Base-by-base conservation (phyloP, 352 stramenopile species). In the Hyaloperonospora arabidopsidis region DNA sequence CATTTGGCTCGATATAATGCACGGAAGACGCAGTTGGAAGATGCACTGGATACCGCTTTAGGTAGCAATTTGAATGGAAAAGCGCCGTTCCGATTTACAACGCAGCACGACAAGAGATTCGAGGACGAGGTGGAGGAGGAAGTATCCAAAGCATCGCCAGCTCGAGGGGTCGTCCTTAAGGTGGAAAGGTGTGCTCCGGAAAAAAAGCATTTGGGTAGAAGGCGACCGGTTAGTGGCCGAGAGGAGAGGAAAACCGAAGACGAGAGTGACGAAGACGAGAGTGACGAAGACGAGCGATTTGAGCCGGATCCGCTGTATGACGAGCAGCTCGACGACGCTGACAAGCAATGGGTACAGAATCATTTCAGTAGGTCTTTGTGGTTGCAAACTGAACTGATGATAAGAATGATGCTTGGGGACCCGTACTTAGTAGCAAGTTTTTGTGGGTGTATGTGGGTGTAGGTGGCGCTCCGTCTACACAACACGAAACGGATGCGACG, bases 341-440 rank as follows among this genome's bases (percentile, higher is more conserved):
- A 89, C 32, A 74, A 83, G 67, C 71, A 86, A 13, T 89, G 76
- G 76, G 76, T 89, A 28, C 64, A 82, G 35, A 67, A 44, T n/a
- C 78, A 87, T 23, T 61, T 87, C n/a, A 61, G 79, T 84, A 60
- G 45, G 71, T 66, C 8, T 32, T 32, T 32, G 25, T 8, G 4
- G 25, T 8, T 32, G 25, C n/a, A n/a, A n/a, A n/a, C n/a, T n/a
- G n/a, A n/a, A 32, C 8, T 4, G 25, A 0, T 32, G 25, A 32
- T 4, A 15, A 4, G 35, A 18, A 41, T 15, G n/a, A 41, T 5
- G n/a, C 5, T 15, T 5, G 45, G 35, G 1, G 17, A 35, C 13
- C 21, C 32, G 17, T 34, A 28, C 50, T 59, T 43, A 60, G 17
- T 35, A 18, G 36, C 5, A 45, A 5, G 35, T 22, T 49, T 19